A percentile compares a stretch with the other conserved stretches of the same genome.
These are phyloP conservation scores for Globisporangium barbulae DNA, from an alignment of 352 stramenopile species.

Conservation along the genomic window DNA sequence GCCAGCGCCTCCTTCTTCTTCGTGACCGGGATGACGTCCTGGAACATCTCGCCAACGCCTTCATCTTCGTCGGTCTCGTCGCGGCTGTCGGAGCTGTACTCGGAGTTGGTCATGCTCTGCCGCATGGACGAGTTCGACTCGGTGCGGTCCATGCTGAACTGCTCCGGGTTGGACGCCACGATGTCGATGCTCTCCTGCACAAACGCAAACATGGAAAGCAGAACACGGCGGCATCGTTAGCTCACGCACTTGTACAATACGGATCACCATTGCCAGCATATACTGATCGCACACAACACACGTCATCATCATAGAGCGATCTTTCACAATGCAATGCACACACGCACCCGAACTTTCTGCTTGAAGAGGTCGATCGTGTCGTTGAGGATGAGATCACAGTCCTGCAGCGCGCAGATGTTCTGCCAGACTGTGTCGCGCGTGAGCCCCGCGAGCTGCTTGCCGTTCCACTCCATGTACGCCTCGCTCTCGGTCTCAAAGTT, in stretches of 20 bases:
- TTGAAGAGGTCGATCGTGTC: conserved; percentile 41
- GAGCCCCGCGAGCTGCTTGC: conserved; percentile 34
- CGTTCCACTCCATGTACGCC: conserved; percentile 29
- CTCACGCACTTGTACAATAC: too few species aligned
- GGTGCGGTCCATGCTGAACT: conserved; percentile 38
- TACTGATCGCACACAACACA: not conserved
- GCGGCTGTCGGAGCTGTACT: conserved; percentile 51
- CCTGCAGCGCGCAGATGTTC: conserved; percentile 55
- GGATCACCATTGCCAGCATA: not conserved
- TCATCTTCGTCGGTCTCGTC: conserved; percentile 53
- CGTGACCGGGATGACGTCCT: conserved; percentile 76
- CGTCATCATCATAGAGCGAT: not conserved
- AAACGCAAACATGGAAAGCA: not conserved
- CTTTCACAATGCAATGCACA: not conserved
- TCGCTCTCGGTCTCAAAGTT: conserved; percentile 49
- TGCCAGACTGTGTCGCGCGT: conserved; percentile 59
- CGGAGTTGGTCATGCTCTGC: conserved; percentile 26
- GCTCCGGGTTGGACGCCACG: conserved; percentile 34
- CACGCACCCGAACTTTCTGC: conserved; percentile 47
- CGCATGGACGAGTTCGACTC: conserved; percentile 40
- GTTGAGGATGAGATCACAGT: conserved; percentile 42
- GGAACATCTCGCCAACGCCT: conserved; percentile 32
- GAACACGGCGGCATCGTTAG: not conserved
- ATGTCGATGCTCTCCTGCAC: conserved; percentile 49
- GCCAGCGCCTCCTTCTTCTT: conserved; percentile 67